Percentiles rank a stretch among this genome's conserved stretches.
These are phyloP conservation scores for Hypericum perforatum DNA, from an alignment of 345 rosid genomes.

Conservation along the genomic window DNA sequence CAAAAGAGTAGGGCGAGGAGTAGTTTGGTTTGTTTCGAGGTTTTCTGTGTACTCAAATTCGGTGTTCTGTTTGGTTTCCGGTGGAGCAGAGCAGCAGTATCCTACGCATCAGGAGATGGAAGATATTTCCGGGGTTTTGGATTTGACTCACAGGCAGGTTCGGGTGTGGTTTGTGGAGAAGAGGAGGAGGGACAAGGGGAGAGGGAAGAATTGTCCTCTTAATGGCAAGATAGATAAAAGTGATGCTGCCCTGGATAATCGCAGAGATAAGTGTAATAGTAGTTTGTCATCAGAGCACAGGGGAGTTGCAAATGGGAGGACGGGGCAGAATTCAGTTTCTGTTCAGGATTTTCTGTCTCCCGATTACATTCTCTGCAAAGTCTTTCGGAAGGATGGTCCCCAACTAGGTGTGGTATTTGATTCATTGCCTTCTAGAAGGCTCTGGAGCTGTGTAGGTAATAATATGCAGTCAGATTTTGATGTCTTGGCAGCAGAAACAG, in stretches of 20 bases:
- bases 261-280: constrained; percentile 9
- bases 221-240: constrained; percentile 10
- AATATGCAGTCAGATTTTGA: neutral
- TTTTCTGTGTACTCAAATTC: too few relatives aligned
- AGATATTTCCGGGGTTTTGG: constrained; percentile 40
- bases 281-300: constrained; percentile 20
- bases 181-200: constrained; percentile 49
- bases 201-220: constrained; percentile 9
- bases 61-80: too few relatives aligned
- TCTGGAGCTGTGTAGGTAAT: constrained; percentile 20
- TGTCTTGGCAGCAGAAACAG: too few relatives aligned
- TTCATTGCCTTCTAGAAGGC: constrained; percentile 36
- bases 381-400: constrained; percentile 96
- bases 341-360: constrained; percentile 52
- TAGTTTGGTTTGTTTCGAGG: too few relatives aligned
- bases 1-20: too few relatives aligned
- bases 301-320: constrained; percentile 17
- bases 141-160: constrained; percentile 65
- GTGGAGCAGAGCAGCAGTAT: constrained; percentile 41
- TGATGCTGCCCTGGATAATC: constrained; percentile 7
- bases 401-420: constrained; percentile 67
- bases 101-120: constrained; percentile 46
- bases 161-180: constrained; percentile 63
- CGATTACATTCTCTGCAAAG: constrained; percentile 46
- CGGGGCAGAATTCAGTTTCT: constrained; percentile 16